Evolutionary conservation across 345 rosid species (phyloP), one percentile per base, ranked within the genome.

Genomic region (Arabis alpina): DNA sequence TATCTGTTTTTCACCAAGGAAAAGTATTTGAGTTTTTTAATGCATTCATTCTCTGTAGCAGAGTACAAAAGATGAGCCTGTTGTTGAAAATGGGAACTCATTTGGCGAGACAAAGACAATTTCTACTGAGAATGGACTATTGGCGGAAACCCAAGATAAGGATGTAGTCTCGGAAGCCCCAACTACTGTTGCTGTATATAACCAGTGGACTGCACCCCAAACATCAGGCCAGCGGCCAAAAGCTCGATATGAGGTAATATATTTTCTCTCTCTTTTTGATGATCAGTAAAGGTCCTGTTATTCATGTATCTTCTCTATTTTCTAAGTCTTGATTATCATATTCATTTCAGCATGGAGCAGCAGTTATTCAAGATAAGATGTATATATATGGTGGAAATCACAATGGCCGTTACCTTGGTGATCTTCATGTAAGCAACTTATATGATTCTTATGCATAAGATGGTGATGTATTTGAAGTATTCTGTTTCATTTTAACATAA

Each of bases 331-430:
- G 23, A 27, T 28, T 66, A 28, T 75, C 23, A 45, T 64, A 45
- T 77, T 50, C 6, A 52, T 75, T 74, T 44, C 89, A 95, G 99
- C 99, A 95, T 79, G 99, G 89, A 61, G 96, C 94, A 71, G 93
- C 88, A 62, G 86, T 87, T 72, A 67, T 95, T 80, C 90, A 85
- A 68, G 97, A 95, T 76, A 90, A 88, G 82, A 92, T 95, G 98
- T 95, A 91, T 74, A 55, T 94, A 69, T 87, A 74, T 75, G 99
- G 96, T 67, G 99, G 99, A 77, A 95, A 95, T 81, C 97, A 92
- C 76, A 95, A 95, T 76, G 99, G 99, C 11, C 98, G 98, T 54
- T 92, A 95, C 79, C 94, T 92, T 64, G 86, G 80, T 79, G 98
- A 95, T 81, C 88, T 95, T 68, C 91, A 88, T 82, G 99, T 95